Evolutionary conservation across 345 rosid species (phyloP).

Genomic region (Eucalyptus cloeziana): DNA sequence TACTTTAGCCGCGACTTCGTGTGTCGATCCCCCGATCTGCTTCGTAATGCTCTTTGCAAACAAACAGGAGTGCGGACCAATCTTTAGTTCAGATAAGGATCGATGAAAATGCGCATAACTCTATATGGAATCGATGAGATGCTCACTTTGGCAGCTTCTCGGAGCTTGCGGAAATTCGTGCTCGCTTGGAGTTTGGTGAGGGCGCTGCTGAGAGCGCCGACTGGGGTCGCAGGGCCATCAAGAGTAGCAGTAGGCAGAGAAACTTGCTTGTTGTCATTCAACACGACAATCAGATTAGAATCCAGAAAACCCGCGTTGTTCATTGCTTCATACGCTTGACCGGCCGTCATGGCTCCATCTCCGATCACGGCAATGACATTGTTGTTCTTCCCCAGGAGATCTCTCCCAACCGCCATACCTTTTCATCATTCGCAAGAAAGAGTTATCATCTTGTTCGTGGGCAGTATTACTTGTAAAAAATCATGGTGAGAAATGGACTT

Average conservation of each 20-base stretch:
- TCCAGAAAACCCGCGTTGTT: constrained; percentile 66
- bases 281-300: constrained; percentile 35
- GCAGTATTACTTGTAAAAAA: neutral
- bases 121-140: neutral
- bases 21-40: constrained; percentile 40
- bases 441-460: neutral
- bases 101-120: neutral
- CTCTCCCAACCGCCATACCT: constrained; percentile 79
- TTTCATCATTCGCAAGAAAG: neutral
- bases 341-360: constrained; percentile 81
- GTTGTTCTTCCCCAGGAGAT: constrained; percentile 41
- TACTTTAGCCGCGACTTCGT: constrained; percentile 62
- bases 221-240: constrained; percentile 64
- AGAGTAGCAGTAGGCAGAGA: constrained; percentile 72
- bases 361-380: constrained; percentile 65
- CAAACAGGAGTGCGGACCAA: neutral
- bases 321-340: constrained; percentile 73
- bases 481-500: neutral
- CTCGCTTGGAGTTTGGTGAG: constrained; percentile 54
- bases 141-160: constrained; percentile 54
- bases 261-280: constrained; percentile 69
- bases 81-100: neutral
- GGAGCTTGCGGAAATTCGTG: constrained; percentile 45
- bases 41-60: constrained; percentile 32
- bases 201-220: constrained; percentile 59